phyloP scores from a whole-genome alignment of 2,329 filamentous ascomycete species.

The Aspergillus tamarii region DNA sequence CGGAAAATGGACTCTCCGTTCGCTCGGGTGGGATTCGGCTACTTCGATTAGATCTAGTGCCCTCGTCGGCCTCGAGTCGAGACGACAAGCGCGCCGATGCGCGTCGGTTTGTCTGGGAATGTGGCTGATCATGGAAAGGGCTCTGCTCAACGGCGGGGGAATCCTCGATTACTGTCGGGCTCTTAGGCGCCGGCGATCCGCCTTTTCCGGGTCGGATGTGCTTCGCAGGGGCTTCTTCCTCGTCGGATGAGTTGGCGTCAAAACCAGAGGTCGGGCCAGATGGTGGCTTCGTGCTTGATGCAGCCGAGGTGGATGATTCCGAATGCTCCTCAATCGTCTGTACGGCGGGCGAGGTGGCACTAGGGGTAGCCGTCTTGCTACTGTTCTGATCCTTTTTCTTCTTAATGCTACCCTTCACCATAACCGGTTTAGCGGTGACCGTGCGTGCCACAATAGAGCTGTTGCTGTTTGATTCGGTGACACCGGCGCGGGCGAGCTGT shows the following conservation, averaged over 20 bases:
- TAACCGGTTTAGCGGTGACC: slow-evolving; percentile 49
- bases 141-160: slow-evolving; percentile 29
- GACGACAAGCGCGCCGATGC: slow-evolving; percentile 22
- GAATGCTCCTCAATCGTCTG: slow-evolving; percentile 25
- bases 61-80: slow-evolving; percentile 21
- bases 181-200: slow-evolving; percentile 20
- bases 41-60: slow-evolving; percentile 35
- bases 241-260: slow-evolving; percentile 38
- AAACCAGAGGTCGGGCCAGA: slow-evolving; percentile 34
- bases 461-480: slow-evolving; percentile 33
- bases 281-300: slow-evolving; percentile 22
- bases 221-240: slow-evolving; percentile 28
- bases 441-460: slow-evolving; percentile 50
- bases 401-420: slow-evolving; percentile 41
- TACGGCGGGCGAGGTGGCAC: slow-evolving; percentile 13
- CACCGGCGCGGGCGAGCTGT: slow-evolving; percentile 44
- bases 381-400: slow-evolving; percentile 36
- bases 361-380: background rate
- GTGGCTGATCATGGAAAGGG: slow-evolving; percentile 34
- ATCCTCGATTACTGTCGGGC: slow-evolving; percentile 35
- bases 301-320: slow-evolving; percentile 18
- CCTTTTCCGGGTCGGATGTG: slow-evolving; percentile 26
- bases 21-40: slow-evolving; percentile 33
- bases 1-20: slow-evolving; percentile 48
- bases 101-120: slow-evolving; percentile 18